Conservation (phyloP, 1,139 yeast genomes). For the Petasospora fabianii region DNA sequence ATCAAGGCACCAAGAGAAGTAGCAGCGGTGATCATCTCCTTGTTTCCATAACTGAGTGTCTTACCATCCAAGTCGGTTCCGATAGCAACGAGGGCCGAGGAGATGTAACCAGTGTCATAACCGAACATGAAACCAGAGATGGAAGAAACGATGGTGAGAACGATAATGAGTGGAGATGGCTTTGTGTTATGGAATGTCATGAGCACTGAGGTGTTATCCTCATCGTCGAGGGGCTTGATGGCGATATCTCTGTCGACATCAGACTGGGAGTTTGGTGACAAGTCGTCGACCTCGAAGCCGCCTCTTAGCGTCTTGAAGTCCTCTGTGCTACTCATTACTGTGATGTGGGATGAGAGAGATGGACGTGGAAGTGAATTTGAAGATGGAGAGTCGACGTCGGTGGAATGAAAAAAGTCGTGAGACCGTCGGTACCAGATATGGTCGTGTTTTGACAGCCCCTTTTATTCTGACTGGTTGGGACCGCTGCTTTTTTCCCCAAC, state of each 20-base stretch:
- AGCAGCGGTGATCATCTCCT: slow-evolving; percentile 91
- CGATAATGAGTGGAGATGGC: slow-evolving; percentile 62
- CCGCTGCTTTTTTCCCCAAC: no score
- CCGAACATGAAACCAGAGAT: slow-evolving; percentile 96
- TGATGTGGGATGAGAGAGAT: background rate
- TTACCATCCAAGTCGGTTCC: slow-evolving; percentile 65
- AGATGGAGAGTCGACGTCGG: background rate
- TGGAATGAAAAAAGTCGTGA: no score
- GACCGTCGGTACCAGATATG: no score
- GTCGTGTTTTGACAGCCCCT: no score
- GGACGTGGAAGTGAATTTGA: background rate
- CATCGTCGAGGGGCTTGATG: slow-evolving; percentile 16
- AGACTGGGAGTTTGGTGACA: slow-evolving; percentile 1
- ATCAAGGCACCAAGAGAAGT: slow-evolving; percentile 89
- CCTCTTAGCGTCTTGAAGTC: slow-evolving; percentile 17
- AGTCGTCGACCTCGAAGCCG: slow-evolving; percentile 14
- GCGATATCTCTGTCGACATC: slow-evolving; percentile 14
- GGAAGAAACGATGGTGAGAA: slow-evolving; percentile 74
- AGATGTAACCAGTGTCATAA: slow-evolving; percentile 93
- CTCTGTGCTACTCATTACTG: slow-evolving; percentile 8
- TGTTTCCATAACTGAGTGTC: slow-evolving; percentile 64
- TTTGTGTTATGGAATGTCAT: slow-evolving; percentile 35
- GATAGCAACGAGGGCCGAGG: slow-evolving; percentile 83
- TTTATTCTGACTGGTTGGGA: no score
- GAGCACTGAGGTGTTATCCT: slow-evolving; percentile 19